Evolutionary conservation across 306 rosid species (phyloP).

Genomic region (Chamaecrista fasciculata): DNA sequence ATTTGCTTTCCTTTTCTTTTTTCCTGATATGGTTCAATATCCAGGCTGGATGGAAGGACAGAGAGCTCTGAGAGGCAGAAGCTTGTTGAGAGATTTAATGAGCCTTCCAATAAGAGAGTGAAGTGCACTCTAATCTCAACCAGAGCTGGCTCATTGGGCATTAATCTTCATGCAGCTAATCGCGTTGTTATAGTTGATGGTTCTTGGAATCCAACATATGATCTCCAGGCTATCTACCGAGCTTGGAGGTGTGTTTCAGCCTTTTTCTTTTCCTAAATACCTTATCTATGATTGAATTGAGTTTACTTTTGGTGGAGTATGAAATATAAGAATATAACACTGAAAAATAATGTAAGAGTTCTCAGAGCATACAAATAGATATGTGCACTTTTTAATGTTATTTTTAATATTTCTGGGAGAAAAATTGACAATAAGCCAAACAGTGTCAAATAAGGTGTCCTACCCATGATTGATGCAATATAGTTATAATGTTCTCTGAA

Average conservation of each 20-base stretch:
- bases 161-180: constrained; percentile 95
- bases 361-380: constrained; percentile 10
- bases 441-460: background rate
- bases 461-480: background rate
- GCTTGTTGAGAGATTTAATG: constrained; percentile 89
- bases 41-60: constrained; percentile 97
- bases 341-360: background rate
- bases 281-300: background rate
- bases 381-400: background rate
- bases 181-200: constrained; percentile 97
- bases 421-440: background rate
- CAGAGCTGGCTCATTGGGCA: constrained; percentile 94
- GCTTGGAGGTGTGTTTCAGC: constrained; percentile 77
- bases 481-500: background rate
- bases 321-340: background rate
- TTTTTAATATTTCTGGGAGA: background rate
- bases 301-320: background rate
- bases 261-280: background rate
- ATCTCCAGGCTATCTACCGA: constrained; percentile 98
- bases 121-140: constrained; percentile 92
- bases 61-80: constrained; percentile 94
- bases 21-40: constrained; percentile 26
- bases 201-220: constrained; percentile 98
- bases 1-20: background rate
- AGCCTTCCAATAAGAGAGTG: constrained; percentile 79